Percentiles rank a stretch among this genome's conserved stretches.
Conservation (phyloP, 1,139 yeast species). For the Blastobotrys capitulatus region DNA sequence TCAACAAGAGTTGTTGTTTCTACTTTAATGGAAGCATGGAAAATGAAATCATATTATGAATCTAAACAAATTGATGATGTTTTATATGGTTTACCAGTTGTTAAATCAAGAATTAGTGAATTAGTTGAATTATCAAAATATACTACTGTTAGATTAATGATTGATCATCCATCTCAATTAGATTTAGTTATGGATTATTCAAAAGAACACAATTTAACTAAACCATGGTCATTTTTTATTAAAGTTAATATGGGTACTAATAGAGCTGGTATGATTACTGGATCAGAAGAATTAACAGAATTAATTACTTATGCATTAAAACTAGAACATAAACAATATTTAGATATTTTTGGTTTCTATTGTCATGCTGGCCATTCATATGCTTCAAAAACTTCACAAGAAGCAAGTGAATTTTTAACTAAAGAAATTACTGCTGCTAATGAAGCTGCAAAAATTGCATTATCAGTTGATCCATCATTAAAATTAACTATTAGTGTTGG, state of each 20-base stretch:
- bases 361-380: constrained; percentile 81
- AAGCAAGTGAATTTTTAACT: constrained; percentile 45
- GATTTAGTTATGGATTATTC: constrained; percentile 40
- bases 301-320: constrained; percentile 26
- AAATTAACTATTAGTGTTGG: constrained; percentile 54
- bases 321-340: constrained; percentile 12
- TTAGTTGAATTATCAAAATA: constrained; percentile 38
- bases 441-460: constrained; percentile 43
- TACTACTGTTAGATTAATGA: constrained; percentile 43
- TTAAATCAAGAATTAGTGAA: constrained; percentile 46
- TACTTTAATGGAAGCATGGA: constrained; percentile 63
- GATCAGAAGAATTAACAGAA: constrained; percentile 28
- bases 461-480: constrained; percentile 28
- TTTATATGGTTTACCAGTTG: constrained; percentile 64
- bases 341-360: constrained; percentile 55
- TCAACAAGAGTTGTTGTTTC: constrained; percentile 56
- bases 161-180: constrained; percentile 57
- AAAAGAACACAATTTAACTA: constrained; percentile 29
- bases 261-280: constrained; percentile 41
- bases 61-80: constrained; percentile 50
- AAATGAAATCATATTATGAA: constrained; percentile 41
- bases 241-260: constrained; percentile 46
- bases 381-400: constrained; percentile 40
- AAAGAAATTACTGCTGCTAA: constrained; percentile 56
- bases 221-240: constrained; percentile 42